Base-by-base conservation (phyloP, 352 stramenopile species). In the Hyaloperonospora brassicae region DNA sequence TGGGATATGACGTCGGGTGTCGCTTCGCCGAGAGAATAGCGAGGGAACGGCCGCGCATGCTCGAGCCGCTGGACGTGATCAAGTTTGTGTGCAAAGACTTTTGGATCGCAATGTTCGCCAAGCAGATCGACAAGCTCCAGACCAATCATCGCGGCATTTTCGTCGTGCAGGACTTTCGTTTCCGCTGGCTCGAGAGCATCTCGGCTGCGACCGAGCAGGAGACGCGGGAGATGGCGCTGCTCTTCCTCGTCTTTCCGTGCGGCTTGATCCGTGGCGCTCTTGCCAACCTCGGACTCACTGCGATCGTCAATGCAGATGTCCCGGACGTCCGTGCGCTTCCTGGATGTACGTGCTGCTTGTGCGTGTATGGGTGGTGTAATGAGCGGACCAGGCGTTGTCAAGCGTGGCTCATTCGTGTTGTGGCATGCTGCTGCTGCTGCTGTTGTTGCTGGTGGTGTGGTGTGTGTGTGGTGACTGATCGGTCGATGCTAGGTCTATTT, bases 61-160 rank as follows among this genome's bases (percentile, higher is more conserved):
- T 81, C 23, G 86, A 95, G 62, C 82, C 87, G 41, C 76, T 98
- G 47, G 94, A 98, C 53, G 89, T 97, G 50, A 96, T 98, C 63
- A 98, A 98, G 76, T 98, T 98, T 67, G 68, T 98, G 31, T 98
- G 95, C 76, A 98, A 98, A 68, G 95, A 98, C 69, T 95, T 98
- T 55, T 98, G 95, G 95, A 96, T 91, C 59, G 73, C 96, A 49
- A 90, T 98, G 45, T 98, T 98, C 67, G 90, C 96, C 53, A 98
- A 98, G 66, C 90, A 98, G 71, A 97, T 98, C 68, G 94, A 98
- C 69, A 98, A 98, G 75, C 72, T 98, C 31, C 94, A 98, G 79
- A 98, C 95, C 22, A 98, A 98, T 73, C 94, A 98, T 69, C 71
- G 93, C 21, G 84, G 84, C 42, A 82, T 94, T 34, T 95, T 98